Evolutionary conservation across 768 basidiomycete species (phyloP), one percentile per base, ranked within the genome.

Genomic region (Mycena galopus): DNA sequence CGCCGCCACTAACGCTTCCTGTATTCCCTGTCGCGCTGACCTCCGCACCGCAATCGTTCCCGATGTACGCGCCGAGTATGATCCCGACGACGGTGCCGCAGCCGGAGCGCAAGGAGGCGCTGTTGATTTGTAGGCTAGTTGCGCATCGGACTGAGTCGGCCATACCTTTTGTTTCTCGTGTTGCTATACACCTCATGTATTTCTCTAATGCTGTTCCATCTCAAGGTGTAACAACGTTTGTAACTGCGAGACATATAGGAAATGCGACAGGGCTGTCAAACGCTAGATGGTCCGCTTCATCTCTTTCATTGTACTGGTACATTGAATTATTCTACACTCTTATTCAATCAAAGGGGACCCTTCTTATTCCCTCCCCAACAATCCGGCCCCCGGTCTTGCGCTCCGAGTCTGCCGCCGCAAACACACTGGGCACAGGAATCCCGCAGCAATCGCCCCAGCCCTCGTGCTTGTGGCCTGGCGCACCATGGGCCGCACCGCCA

Each of bases 391-490:
- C 64, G 9, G 25, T 19, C 64, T 70, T 73, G 19, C 73, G 63
- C 75, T 88, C 89, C 33, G 85, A 87, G 68, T 85, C 83, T 0
- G 92, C 93, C 53, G 95, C 94, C 29, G 88, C 96, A 77, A 97
- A 96, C 4, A 82, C 92, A 47, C 91, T 92, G 4, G 96, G 96
- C 8, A 97, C 90, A 0, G 91, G 92, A 71, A 97, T 97, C 0
- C 96, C 95, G 81, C 96, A 97, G 78, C 96, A 96, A 75, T 97
- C 95, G 0, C 94, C 95, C 94, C 95, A 95, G 3, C 93, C 91
- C 37, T 87, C 85, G 62, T 88, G 86, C 62, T 80, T 79, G 67
- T 90, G 88, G 0, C 84, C 85, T 76, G 91, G 90, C 0, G 81
- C 82, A 76, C 88, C 89, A 74, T 90, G 85, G 0, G 81, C 82